phyloP scores from a whole-genome alignment of 257 asterid genomes.

The Plantago elongata region DNA sequence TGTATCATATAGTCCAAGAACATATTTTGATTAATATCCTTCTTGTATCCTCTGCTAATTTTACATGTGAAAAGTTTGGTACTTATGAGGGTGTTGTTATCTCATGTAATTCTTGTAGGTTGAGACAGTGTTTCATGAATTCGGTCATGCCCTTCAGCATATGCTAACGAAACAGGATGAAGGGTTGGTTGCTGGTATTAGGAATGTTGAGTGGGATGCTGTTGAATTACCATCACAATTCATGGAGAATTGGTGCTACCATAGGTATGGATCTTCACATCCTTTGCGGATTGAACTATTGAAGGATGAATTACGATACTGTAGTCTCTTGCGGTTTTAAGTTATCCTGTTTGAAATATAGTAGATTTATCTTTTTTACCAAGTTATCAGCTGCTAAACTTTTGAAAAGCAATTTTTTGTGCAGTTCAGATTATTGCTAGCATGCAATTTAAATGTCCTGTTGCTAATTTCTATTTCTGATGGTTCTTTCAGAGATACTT shows the following conservation, averaged over 20 bases:
- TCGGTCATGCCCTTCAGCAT: conserved; percentile 99
- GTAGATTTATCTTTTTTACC: too few relatives aligned
- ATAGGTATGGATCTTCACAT: conserved; percentile 43
- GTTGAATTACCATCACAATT: conserved; percentile 96
- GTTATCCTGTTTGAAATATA: too few relatives aligned
- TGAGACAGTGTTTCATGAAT: conserved; percentile 97
- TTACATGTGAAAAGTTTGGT: too few relatives aligned
- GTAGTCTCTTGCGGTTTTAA: too few relatives aligned
- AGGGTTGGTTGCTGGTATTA: conserved; percentile 97
- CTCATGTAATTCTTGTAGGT: conserved; percentile 46
- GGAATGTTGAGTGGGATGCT: conserved; percentile 96
- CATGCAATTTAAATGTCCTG: neutral
- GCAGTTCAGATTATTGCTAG: neutral
- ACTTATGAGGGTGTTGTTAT: neutral
- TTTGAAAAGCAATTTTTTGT: too few relatives aligned
- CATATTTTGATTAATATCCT: too few relatives aligned
- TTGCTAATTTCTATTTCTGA: neutral
- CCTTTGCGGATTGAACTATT: neutral
- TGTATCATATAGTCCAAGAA: too few relatives aligned
- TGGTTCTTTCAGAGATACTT: conserved; percentile 67
- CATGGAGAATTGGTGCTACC: conserved; percentile 99
- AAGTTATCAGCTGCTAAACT: too few relatives aligned
- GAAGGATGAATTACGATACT: neutral
- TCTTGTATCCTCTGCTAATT: too few relatives aligned
- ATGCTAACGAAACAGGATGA: conserved; percentile 96